Percentiles rank a stretch among this genome's conserved stretches.
These are phyloP conservation scores for Nissolia schottii DNA, from an alignment of 306 rosid species.

Conservation along the genomic window DNA sequence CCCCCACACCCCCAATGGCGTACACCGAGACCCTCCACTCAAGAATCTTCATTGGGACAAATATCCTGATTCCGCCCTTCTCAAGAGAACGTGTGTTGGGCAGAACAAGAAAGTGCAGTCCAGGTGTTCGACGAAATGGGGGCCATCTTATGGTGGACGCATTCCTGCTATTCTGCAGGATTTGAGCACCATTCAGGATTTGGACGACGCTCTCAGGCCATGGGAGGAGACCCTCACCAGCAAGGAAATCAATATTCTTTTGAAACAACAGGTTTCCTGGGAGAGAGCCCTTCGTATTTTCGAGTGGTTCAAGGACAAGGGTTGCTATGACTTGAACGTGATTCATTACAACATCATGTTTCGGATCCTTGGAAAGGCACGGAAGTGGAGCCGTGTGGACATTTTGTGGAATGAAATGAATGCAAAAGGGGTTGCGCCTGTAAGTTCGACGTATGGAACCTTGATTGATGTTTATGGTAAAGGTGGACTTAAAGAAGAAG, in stretches of 20 bases:
- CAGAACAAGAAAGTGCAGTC: slow-evolving; percentile 39
- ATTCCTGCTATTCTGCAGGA: slow-evolving; percentile 58
- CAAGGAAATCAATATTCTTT: slow-evolving; percentile 67
- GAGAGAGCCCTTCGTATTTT: slow-evolving; percentile 61
- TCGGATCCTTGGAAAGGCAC: slow-evolving; percentile 56
- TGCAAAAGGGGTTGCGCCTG: slow-evolving; percentile 50
- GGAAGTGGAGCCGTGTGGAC: slow-evolving; percentile 51
- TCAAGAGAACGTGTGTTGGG: background rate
- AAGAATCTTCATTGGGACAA: slow-evolving; percentile 25
- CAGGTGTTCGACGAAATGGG: slow-evolving; percentile 70
- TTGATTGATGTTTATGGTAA: slow-evolving; percentile 73
- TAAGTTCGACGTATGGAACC: slow-evolving; percentile 80
- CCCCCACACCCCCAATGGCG: too few relatives aligned
- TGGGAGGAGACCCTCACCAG: slow-evolving; percentile 50
- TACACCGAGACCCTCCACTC: slow-evolving; percentile 4
- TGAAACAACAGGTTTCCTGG: slow-evolving; percentile 69
- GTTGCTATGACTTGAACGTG: slow-evolving; percentile 64
- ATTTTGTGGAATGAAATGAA: slow-evolving; percentile 71
- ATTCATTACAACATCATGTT: slow-evolving; percentile 79
- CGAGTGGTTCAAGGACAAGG: slow-evolving; percentile 65
- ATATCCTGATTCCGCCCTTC: slow-evolving; percentile 3
- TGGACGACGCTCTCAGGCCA: slow-evolving; percentile 61
- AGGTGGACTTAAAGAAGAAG: slow-evolving; percentile 60
- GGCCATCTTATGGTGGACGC: slow-evolving; percentile 50
- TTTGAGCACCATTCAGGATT: slow-evolving; percentile 43